These are phyloP conservation scores for Didymella pinodella DNA, from an alignment of 2,329 filamentous ascomycete genomes.

Conservation along the genomic window DNA sequence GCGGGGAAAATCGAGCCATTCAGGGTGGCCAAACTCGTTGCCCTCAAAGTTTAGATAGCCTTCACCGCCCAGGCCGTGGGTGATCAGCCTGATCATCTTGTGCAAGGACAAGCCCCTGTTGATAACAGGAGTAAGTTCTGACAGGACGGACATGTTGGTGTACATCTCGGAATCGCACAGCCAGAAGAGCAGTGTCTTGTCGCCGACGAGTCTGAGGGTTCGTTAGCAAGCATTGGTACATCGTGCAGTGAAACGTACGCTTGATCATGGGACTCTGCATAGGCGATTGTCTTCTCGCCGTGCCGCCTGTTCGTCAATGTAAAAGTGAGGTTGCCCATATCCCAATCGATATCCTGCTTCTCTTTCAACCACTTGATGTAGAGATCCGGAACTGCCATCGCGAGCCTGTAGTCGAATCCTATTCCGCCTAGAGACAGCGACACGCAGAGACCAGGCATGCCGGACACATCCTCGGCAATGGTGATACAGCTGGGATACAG, in stretches of 20 bases:
- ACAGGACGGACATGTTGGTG: constrained; percentile 91
- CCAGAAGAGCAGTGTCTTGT: constrained; percentile 98
- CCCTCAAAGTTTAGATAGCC: constrained; percentile 99
- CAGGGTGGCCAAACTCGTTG: constrained; percentile 97
- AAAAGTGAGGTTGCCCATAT: constrained; percentile 83
- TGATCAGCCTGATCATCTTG: constrained; percentile 96
- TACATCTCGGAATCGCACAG: constrained; percentile 97
- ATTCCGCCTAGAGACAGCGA: constrained; percentile 86
- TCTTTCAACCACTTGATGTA: constrained; percentile 99
- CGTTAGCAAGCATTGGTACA: background rate
- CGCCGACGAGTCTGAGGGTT: constrained; percentile 78
- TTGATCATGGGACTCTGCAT: constrained; percentile 97
- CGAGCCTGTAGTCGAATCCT: constrained; percentile 95
- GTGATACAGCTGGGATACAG: constrained; percentile 89
- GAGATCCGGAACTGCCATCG: constrained; percentile 98
- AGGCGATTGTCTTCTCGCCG: constrained; percentile 97
- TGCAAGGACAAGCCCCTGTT: constrained; percentile 90
- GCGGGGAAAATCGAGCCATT: constrained; percentile 98
- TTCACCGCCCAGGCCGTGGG: constrained; percentile 89
- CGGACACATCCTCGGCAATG: constrained; percentile 95
- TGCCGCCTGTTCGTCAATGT: constrained; percentile 92
- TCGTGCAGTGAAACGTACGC: constrained; percentile 69
- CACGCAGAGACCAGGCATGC: constrained; percentile 96
- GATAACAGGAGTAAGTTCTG: constrained; percentile 85
- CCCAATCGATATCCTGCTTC: constrained; percentile 88